A percentile compares a stretch with the other conserved stretches of the same genome.
These are phyloP conservation scores for Excoecaria agallocha DNA, from an alignment of 345 rosid genomes.

Conservation along the genomic window DNA sequence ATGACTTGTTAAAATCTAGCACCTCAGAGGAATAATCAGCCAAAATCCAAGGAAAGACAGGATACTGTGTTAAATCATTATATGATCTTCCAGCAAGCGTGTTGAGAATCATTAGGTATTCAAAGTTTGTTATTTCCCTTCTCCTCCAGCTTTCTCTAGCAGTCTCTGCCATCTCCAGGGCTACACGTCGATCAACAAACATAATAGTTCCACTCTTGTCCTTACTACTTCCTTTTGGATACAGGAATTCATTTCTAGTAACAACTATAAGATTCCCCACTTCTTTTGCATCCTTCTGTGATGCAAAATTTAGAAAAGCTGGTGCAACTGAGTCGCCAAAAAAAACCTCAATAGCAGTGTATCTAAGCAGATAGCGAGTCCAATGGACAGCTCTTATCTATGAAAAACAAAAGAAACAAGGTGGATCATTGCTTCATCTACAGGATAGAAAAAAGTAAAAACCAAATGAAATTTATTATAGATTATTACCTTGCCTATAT, in stretches of 20 bases:
- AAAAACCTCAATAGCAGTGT: constrained; percentile 86
- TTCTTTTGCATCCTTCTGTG: constrained; percentile 82
- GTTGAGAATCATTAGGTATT: constrained; percentile 88
- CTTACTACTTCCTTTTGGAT: constrained; percentile 75
- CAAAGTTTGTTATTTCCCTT: constrained; percentile 93
- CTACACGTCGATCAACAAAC: constrained; percentile 85
- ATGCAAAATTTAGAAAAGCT: constrained; percentile 69
- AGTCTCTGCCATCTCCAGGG: constrained; percentile 86
- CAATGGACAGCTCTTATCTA: constrained; percentile 86
- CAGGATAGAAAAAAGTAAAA: constrained; percentile 17
- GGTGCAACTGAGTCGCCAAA: constrained; percentile 74
- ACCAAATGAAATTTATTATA: constrained; percentile 8
- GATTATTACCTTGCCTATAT: constrained; percentile 61
- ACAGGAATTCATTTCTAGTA: constrained; percentile 78
- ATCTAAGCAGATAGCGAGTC: constrained; percentile 93
- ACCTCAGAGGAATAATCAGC: constrained; percentile 87
- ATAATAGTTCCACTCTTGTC: constrained; percentile 77
- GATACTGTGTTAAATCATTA: constrained; percentile 95
- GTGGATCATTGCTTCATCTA: constrained; percentile 20
- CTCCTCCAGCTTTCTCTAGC: constrained; percentile 95
- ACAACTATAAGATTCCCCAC: constrained; percentile 78
- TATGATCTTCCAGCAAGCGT: constrained; percentile 96
- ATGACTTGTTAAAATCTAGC: constrained; percentile 92
- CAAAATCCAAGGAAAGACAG: constrained; percentile 93
- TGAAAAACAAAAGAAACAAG: constrained; percentile 24